Conservation (phyloP, 2,329 filamentous ascomycete genomes). For the Endoconidiophora laricicola region DNA sequence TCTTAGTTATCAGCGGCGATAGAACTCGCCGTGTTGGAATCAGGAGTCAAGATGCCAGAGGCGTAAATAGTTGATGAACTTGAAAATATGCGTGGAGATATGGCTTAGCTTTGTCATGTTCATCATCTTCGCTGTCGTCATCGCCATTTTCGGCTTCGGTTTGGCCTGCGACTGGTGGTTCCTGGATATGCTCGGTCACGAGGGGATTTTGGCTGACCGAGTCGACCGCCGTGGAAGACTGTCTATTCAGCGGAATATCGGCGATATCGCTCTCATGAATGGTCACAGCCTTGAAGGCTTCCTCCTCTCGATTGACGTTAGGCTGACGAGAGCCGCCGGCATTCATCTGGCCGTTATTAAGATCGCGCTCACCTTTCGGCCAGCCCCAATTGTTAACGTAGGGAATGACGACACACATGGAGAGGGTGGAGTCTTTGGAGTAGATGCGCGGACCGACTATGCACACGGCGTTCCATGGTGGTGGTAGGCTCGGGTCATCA, state of each 20-base stretch:
- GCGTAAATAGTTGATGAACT: too few relatives aligned
- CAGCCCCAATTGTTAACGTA: constrained; percentile 42
- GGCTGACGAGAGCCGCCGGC: constrained; percentile 25
- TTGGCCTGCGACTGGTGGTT: not conserved
- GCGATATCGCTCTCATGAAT: not conserved
- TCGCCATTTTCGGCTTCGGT: constrained; percentile 4
- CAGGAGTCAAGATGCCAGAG: too few relatives aligned
- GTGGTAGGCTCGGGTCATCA: constrained; percentile 40
- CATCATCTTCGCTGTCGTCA: constrained; percentile 1
- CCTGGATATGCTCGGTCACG: too few relatives aligned
- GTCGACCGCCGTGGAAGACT: too few relatives aligned
- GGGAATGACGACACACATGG: constrained; percentile 39
- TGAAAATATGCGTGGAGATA: too few relatives aligned
- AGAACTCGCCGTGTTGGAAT: too few relatives aligned
- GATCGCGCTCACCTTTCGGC: constrained; percentile 35
- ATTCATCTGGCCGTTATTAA: constrained; percentile 40
- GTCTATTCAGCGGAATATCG: too few relatives aligned
- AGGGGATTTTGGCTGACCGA: too few relatives aligned
- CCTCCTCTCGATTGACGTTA: constrained; percentile 1
- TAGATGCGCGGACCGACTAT: constrained; percentile 46
- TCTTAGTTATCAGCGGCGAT: too few relatives aligned
- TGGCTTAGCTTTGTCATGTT: too few relatives aligned
- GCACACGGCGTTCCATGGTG: constrained; percentile 47
- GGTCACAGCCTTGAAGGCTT: constrained; percentile 6
- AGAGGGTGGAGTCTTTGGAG: constrained; percentile 37